Evolutionary conservation across 441 rosid genomes (phyloP).

Genomic region (Brassica balearica): DNA sequence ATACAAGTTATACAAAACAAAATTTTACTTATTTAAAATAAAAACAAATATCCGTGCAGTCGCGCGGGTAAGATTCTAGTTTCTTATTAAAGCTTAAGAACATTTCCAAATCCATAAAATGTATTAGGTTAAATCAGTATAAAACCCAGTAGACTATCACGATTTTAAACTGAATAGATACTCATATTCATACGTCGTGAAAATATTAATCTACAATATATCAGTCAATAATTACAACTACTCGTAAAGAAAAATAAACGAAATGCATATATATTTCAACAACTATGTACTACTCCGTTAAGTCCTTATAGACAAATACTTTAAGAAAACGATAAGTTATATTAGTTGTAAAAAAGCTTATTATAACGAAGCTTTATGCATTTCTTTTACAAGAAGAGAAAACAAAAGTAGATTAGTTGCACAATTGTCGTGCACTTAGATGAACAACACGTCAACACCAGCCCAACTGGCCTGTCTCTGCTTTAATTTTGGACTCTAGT

Average conservation of each 20-base stretch:
- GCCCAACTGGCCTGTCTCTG: slow-evolving; percentile 43
- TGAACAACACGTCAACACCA: slow-evolving; percentile 29
- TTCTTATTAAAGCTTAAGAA: background rate
- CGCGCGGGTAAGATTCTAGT: too few relatives aligned
- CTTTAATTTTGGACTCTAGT: slow-evolving; percentile 39
- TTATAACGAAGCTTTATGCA: slow-evolving; percentile 9
- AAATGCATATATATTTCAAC: too few relatives aligned
- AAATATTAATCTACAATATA: too few relatives aligned
- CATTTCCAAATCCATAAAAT: background rate
- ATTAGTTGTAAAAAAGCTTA: background rate
- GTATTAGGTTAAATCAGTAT: slow-evolving; percentile 16
- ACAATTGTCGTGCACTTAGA: slow-evolving; percentile 42
- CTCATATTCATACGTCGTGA: too few relatives aligned
- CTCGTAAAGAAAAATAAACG: too few relatives aligned
- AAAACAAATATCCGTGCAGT: too few relatives aligned
- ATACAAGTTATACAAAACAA: too few relatives aligned
- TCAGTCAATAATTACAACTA: too few relatives aligned
- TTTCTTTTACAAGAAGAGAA: slow-evolving; percentile 4
- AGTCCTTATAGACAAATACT: background rate
- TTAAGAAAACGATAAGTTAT: background rate
- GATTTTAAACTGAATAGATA: background rate
- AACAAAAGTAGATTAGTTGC: slow-evolving; percentile 38
- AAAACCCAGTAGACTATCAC: background rate
- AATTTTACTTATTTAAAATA: too few relatives aligned
- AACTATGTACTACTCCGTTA: background rate